phyloP scores from a whole-genome alignment of 2,329 filamentous ascomycete species.

The Aspergillus ochraceoroseus region DNA sequence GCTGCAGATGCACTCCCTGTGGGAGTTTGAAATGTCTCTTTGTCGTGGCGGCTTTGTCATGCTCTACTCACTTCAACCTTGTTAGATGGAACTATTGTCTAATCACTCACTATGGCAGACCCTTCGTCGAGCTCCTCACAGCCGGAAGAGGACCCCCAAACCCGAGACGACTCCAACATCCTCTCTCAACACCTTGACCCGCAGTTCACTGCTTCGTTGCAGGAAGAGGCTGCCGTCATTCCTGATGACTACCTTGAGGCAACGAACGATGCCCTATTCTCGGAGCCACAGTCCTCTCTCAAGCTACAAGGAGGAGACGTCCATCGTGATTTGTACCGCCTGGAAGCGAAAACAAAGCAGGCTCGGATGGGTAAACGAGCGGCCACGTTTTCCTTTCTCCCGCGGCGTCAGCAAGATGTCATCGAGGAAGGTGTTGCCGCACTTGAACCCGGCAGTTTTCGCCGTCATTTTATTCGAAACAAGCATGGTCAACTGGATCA shows the following conservation, averaged over 20 bases:
- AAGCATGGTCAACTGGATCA: constrained; percentile 25
- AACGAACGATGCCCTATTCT: constrained; percentile 10
- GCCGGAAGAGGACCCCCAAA: constrained; percentile 7
- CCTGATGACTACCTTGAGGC: constrained; percentile 4
- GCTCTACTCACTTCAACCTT: background rate
- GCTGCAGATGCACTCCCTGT: background rate
- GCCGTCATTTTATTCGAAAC: constrained; percentile 48
- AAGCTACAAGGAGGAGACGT: constrained; percentile 71
- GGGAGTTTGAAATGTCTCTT: background rate
- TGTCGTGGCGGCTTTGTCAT: constrained; percentile 9
- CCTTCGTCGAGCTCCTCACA: constrained; percentile 33
- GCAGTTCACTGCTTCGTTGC: constrained; percentile 22
- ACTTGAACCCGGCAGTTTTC: constrained; percentile 52
- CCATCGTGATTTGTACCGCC: constrained; percentile 71
- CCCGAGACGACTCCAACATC: constrained; percentile 20
- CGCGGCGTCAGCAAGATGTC: constrained; percentile 22
- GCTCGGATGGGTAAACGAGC: constrained; percentile 53
- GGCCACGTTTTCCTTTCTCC: constrained; percentile 61
- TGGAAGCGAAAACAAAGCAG: constrained; percentile 52
- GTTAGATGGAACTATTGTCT: background rate
- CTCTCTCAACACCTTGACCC: constrained; percentile 22
- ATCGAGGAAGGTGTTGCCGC: constrained; percentile 40
- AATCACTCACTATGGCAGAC: constrained; percentile 13
- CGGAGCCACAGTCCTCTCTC: constrained; percentile 58
- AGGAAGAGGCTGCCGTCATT: constrained; percentile 11